Base-by-base conservation (phyloP, 1,284 basidiomycete genomes). In the Anthracocystis panici-leucophaei region DNA sequence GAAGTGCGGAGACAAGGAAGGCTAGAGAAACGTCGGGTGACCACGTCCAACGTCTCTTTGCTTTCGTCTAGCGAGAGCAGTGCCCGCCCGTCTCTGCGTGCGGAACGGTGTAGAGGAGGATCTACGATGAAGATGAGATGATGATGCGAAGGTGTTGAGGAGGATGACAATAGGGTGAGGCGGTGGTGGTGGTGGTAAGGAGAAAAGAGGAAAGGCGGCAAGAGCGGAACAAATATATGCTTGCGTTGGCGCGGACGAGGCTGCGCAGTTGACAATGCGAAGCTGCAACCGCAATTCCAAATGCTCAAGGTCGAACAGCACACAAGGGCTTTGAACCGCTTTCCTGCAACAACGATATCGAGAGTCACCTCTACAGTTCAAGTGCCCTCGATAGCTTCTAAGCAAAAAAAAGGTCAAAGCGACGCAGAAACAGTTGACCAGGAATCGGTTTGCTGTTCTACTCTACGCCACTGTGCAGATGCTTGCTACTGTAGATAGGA, bases 31-130 rank as follows among this genome's bases (percentile, higher is more conserved):
- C 57, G 62, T 55, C 55, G 67, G 67, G 62, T 70, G 67, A 70
- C 67, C 67, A 70, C 67, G 57, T 70, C 67, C 67, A 57, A 54
- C 67, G 67, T 60, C 49, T 57, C 45, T 52, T 48, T 54, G 67
- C 57, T 54, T 57, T 57, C 57, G 53, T 44, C 46, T 48, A 41
- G 53, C 49, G 52, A 50, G 41, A 25, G 44, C 51, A 51, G 38
- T 54, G 46, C 55, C 55, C 52, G 33, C 33, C 55, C 45, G 56
- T 31, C 56, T 50, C 56, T 45, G 45, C 23, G 18, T 23, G 42
- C n/a, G 50, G 18, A 35, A 58, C 16, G 49, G 20, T 33, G 42
- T 46, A 20, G 41, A 48, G 40, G 21, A 57, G n/a, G 31, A 18
- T 23, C 25, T 48, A 48, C 16, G 53, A 46, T 53, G 45, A 42